These are phyloP conservation scores for Santalum album DNA, from an alignment of 164 flowering plant genomes.

Conservation along the genomic window DNA sequence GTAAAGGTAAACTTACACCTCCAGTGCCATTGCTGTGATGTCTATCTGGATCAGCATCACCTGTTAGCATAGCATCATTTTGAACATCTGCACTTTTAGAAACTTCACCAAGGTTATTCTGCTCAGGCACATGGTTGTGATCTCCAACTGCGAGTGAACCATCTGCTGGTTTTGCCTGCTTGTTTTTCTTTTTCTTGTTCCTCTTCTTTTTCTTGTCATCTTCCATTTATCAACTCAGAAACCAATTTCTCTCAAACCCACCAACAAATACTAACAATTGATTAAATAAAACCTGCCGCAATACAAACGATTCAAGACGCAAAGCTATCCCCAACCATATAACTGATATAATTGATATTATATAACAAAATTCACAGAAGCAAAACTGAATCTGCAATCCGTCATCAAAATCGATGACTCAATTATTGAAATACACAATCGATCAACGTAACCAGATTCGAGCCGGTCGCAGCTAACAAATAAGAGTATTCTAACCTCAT, in stretches of 20 bases:
- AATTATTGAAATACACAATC: too few species aligned
- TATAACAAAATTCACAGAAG: too few species aligned
- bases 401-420: too few species aligned
- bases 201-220: conserved; percentile 44
- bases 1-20: conserved; percentile 14
- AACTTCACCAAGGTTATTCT: conserved; percentile 10
- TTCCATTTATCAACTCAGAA: conserved; percentile 23
- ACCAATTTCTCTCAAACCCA: background rate
- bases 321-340: too few species aligned
- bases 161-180: conserved; percentile 27
- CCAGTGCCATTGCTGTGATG: conserved; percentile 13
- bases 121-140: conserved; percentile 12
- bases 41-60: conserved; percentile 13
- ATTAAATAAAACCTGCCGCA: too few species aligned
- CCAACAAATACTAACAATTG: background rate
- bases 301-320: too few species aligned
- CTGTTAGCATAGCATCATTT: conserved; percentile 13
- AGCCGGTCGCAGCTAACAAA: too few species aligned
- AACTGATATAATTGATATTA: too few species aligned
- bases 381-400: too few species aligned
- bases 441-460: too few species aligned
- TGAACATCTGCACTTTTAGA: conserved; percentile 9
- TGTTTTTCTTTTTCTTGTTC: conserved; percentile 48
- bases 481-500: too few species aligned
- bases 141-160: conserved; percentile 7